Evolutionary conservation across 345 rosid genomes (phyloP).

Genomic region (Eutrema heterophyllum): DNA sequence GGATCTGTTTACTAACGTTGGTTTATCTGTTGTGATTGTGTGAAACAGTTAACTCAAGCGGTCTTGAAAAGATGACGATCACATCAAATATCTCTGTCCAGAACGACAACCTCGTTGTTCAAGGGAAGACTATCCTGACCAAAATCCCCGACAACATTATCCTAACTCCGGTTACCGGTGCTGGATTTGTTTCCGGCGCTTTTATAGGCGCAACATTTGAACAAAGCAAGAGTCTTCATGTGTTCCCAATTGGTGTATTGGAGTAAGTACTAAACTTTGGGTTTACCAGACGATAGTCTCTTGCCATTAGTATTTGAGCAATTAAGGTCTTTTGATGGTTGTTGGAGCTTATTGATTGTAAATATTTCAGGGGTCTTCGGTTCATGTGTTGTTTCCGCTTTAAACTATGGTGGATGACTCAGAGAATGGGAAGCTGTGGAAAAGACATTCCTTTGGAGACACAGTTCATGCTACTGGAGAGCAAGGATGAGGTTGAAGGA

Average conservation of each 20-base stretch:
- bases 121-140: constrained; percentile 81
- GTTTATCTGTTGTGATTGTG: background rate
- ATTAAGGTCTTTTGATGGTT: background rate
- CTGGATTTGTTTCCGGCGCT: constrained; percentile 64
- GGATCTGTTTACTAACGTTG: background rate
- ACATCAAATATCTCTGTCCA: constrained; percentile 67
- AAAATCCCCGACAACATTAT: constrained; percentile 83
- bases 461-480: constrained; percentile 87
- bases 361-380: constrained; percentile 60
- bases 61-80: constrained; percentile 57
- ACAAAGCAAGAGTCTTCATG: constrained; percentile 83
- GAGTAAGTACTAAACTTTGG: constrained; percentile 46
- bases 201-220: constrained; percentile 85
- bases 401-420: constrained; percentile 99
- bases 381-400: constrained; percentile 90
- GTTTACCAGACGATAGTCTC: background rate
- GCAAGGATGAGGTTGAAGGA: constrained; percentile 51
- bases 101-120: constrained; percentile 81
- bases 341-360: constrained; percentile 1
- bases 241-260: constrained; percentile 77
- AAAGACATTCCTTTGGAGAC: constrained; percentile 95
- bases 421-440: constrained; percentile 89
- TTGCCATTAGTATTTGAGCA: background rate
- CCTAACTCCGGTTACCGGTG: constrained; percentile 64
- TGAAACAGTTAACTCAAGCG: background rate